Evolutionary conservation across 2,329 filamentous ascomycete genomes (phyloP).

Genomic region (Aureobasidium melanogenum): DNA sequence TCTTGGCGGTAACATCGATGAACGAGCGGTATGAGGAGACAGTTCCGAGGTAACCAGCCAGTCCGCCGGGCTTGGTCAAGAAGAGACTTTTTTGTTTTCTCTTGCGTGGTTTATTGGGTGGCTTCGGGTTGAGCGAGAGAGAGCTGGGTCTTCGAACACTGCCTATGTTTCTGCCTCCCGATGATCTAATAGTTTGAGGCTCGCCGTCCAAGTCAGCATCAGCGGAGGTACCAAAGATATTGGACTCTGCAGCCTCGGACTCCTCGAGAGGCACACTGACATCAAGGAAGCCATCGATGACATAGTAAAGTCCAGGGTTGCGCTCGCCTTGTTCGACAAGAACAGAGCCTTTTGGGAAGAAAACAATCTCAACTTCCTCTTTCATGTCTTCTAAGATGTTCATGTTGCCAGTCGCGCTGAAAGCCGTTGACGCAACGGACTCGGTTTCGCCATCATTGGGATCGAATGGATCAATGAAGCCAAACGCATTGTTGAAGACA

Average conservation of each 20-base stretch:
- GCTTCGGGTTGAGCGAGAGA: conserved; percentile 4
- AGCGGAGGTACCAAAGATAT: conserved; percentile 36
- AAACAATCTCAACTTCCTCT: conserved; percentile 93
- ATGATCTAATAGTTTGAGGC: not conserved
- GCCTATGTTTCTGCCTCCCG: conserved; percentile 2
- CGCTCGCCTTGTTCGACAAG: conserved; percentile 93
- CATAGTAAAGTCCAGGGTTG: conserved; percentile 95
- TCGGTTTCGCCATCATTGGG: conserved; percentile 78
- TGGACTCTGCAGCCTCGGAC: conserved; percentile 35
- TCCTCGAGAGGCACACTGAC: conserved; percentile 73
- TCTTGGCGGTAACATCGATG: conserved; percentile 93
- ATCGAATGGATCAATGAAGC: conserved; percentile 80
- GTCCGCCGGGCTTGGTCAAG: conserved; percentile 84
- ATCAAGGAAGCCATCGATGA: conserved; percentile 93
- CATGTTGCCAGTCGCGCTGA: conserved; percentile 49
- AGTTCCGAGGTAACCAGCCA: conserved; percentile 90
- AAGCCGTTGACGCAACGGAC: conserved; percentile 52
- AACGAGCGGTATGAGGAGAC: conserved; percentile 94
- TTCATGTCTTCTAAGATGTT: conserved; percentile 72
- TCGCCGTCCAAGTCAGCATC: conserved; percentile 18
- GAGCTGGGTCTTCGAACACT: not conserved
- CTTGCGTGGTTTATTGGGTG: conserved; percentile 14
- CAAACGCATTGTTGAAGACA: conserved; percentile 79
- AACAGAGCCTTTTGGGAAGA: conserved; percentile 88
- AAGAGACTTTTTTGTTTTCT: conserved; percentile 58